Percentiles rank a stretch among this genome's conserved stretches.
Conservation (phyloP, 2,329 filamentous ascomycete genomes). For the Beauveria australis region DNA sequence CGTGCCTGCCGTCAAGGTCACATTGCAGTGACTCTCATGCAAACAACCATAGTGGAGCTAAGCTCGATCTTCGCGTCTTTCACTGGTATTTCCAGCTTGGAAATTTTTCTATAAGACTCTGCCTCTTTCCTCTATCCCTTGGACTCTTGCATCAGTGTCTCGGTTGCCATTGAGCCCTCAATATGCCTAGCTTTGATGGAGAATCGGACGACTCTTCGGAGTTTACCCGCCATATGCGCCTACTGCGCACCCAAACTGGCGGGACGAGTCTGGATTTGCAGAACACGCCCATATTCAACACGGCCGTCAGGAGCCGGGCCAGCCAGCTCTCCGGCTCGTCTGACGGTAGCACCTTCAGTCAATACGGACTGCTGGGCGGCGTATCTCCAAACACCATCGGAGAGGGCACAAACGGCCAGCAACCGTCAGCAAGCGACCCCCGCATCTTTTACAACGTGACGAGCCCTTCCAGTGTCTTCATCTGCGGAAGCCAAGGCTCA, state of each 20-base stretch:
- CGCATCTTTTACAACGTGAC: conserved; percentile 39
- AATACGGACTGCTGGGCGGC: conserved; percentile 18
- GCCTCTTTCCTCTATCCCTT: not conserved
- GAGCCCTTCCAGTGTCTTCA: conserved; percentile 50
- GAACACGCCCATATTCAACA: conserved; percentile 24
- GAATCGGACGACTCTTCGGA: not conserved
- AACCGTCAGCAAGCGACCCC: conserved; percentile 13
- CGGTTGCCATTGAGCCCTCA: not conserved
- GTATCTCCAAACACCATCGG: not conserved
- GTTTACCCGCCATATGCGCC: conserved; percentile 4
- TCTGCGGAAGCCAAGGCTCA: conserved; percentile 56
- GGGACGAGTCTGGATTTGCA: conserved; percentile 16
- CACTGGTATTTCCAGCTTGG: not conserved
- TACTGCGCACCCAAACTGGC: not conserved
- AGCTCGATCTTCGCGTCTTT: not conserved
- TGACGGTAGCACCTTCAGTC: conserved; percentile 17
- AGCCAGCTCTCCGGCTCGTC: not conserved
- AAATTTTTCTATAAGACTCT: not conserved
- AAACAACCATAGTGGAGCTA: too few species aligned
- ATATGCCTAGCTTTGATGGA: not conserved
- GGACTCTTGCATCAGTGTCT: not conserved
- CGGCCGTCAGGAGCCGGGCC: conserved; percentile 15
- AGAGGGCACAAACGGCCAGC: not conserved
- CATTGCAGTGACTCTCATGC: too few species aligned
- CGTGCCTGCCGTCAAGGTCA: too few species aligned